Base-by-base conservation (phyloP, 2,329 filamentous ascomycete genomes). In the Fusarium tuaranense region DNA sequence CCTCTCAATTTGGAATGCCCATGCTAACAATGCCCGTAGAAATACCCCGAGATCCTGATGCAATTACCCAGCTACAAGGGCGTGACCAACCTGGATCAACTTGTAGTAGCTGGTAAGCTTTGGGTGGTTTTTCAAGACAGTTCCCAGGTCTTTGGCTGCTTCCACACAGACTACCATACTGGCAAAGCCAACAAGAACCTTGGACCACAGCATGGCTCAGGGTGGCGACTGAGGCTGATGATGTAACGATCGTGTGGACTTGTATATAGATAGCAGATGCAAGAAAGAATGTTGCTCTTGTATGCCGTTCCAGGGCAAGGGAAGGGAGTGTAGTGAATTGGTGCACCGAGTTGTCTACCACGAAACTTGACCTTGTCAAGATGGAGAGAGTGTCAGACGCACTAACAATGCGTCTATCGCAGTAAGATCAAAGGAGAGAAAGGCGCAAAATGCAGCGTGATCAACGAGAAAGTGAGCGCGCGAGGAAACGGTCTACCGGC, bases 1-100 rank as follows among this genome's bases (percentile, higher is more conserved):
- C 6, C 4, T 10, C 16, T 25, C 14, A 20, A n/a, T 13, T 53
- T 20, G 30, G 7, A 32, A 60, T 36, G 4, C 5, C 18, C 10
- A 36, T 20, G 22, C 16, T 67, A 22, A 74, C 20, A 27, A 12
- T 4, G 7, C 22, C n/a, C 7, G 9, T 38, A 87, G 85, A 84
- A 86, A 83, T 86, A 86, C 63, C 86, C 86, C 4, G 81, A 86
- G 20, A 80, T 87, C 38, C 73, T 88, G 3, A 78, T 87, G 7
- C 82, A 87, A 65, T 73, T 88, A 13, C 86, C 86, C 8, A 86
- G 78, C 68, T 81, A 82, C 38, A 73, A 81, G 6, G 0, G 8
- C 10, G 20, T 25, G 76, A 34, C 76, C 6, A 14, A 85, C 86
- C 80, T 85, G 81, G 70, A 87, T 83, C 60, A 87, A 77, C 20